Evolutionary conservation across 2,329 filamentous ascomycete species (phyloP), one percentile per base, ranked within the genome.

Genomic region (Penicillium janthinellum): DNA sequence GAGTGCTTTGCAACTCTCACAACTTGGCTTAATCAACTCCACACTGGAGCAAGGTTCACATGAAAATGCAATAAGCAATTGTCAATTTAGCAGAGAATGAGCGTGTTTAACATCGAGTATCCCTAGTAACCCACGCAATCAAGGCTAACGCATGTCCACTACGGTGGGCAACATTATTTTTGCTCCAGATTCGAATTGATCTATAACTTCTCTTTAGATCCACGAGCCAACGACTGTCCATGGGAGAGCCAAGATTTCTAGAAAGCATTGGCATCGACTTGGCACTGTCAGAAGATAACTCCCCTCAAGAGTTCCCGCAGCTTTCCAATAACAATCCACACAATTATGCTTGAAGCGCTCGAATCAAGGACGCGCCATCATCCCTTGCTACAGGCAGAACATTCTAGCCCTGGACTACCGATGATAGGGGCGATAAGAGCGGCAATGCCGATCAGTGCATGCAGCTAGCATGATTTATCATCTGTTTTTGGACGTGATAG

Each of bases 241-340:
- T 45, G 14, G 11, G n/a, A 38, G 42, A 41, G 59, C 61, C 53
- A 63, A 61, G 56, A 17, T 55, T 63, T 56, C 54, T 44, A 59
- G 61, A 63, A 62, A 47, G 35, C 10, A 54, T 51, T 50, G n/a
- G 25, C 37, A 52, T 42, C 34, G n/a, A 12, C 41, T 44, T 44
- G 41, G 41, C 41, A 15, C 41, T 25, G 20, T 25, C 41, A 44
- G 25, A 28, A 28, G 6, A 28, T 28, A 28, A 28, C 5, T 28
- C 6, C 25, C 25, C 25, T 28, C 25, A 28, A 28, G 25, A 28
- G 25, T 28, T 28, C 25, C 20, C n/a, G 25, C 20, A 14, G 14
- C 41, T 44, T 2, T 22, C n/a, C 39, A 20, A 22, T 20, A 17
- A 44, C 2, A 22, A 25, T 4, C 4, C 41, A 22, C 14, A 25